Conservation (phyloP, 2,329 filamentous ascomycete species). For the Cadophora luteo-olivacea region DNA sequence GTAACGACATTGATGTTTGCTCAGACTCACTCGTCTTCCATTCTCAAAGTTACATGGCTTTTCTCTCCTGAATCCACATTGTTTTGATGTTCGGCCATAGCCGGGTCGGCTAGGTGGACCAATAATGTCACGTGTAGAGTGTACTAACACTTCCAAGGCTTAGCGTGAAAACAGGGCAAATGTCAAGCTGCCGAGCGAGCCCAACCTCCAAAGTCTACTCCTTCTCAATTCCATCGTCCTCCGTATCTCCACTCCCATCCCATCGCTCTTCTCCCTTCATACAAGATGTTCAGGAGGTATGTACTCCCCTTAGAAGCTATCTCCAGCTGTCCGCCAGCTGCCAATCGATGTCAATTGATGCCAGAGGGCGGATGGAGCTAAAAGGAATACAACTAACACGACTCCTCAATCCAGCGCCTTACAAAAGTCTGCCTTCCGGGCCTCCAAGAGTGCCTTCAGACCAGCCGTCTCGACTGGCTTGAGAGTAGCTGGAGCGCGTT, state of each 20-base stretch:
- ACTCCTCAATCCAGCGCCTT: constrained; percentile 50
- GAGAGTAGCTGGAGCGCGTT: constrained; percentile 55
- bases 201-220: constrained; percentile 53
- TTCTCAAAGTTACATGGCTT: background rate
- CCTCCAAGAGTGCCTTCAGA: too few species aligned
- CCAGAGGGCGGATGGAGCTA: background rate
- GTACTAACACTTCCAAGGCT: background rate
- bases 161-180: constrained; percentile 5
- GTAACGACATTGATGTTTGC: background rate
- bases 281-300: constrained; percentile 85
- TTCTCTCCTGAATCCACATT: background rate
- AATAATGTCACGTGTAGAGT: background rate
- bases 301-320: constrained; percentile 49
- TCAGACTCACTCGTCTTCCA: too few species aligned
- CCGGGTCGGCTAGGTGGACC: constrained; percentile 5
- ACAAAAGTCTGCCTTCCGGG: too few species aligned
- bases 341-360: constrained; percentile 50
- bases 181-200: constrained; percentile 49
- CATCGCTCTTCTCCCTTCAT: constrained; percentile 71
- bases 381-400: constrained; percentile 49
- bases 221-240: constrained; percentile 50
- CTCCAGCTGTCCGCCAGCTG: constrained; percentile 24
- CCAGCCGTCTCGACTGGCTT: constrained; percentile 51
- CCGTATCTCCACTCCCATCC: constrained; percentile 63
- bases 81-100: constrained; percentile 17